phyloP scores from a whole-genome alignment of 306 rosid genomes.

The Elaeagnus macrophylla region DNA sequence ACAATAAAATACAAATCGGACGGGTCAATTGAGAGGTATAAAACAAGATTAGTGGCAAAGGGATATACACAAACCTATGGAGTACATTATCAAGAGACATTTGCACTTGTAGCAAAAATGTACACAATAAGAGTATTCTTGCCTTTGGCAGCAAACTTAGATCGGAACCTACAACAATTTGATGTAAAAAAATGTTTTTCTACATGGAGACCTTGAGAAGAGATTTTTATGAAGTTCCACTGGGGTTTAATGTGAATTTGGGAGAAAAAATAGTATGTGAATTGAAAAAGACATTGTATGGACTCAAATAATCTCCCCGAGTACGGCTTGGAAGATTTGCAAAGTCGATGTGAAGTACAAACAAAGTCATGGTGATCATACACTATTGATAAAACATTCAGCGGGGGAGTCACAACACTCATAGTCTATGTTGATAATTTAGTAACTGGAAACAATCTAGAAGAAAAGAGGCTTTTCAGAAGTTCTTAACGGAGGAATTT shows the following conservation, averaged over 20 bases:
- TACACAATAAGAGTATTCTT: neutral
- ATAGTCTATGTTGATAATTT: neutral
- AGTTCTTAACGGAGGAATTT: neutral
- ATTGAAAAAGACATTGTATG: neutral
- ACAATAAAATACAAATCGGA: no score
- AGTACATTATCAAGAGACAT: neutral
- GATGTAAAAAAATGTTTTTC: neutral
- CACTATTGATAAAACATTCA: neutral
- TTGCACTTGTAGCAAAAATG: neutral
- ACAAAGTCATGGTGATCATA: neutral
- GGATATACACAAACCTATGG: neutral
- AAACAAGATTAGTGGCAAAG: neutral
- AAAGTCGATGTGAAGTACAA: neutral
- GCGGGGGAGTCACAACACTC: neutral
- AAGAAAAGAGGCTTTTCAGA: neutral
- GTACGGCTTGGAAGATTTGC: neutral
- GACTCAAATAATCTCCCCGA: neutral
- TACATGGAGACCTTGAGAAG: neutral
- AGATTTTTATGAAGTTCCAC: no score
- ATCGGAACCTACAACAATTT: neutral
- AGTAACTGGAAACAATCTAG: neutral
- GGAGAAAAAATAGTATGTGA: neutral
- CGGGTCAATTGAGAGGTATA: neutral
- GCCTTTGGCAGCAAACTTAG: neutral
- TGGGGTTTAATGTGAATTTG: neutral